Conservation (phyloP, 768 basidiomycete genomes). For the Suillus cothurnatus region DNA sequence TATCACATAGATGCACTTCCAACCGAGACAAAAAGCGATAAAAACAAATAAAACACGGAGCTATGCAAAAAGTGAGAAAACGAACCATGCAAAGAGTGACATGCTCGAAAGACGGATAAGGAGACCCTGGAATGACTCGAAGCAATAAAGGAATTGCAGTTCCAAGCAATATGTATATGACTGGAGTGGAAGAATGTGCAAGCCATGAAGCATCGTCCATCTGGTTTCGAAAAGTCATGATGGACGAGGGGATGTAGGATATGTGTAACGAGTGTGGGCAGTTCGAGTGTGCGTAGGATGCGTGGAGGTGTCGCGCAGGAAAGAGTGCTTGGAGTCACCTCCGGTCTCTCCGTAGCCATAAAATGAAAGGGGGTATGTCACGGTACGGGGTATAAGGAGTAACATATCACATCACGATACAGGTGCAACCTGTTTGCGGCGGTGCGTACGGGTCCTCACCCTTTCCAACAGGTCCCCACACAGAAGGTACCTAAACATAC, state of each 20-base stretch:
- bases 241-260: slow-evolving; percentile 26
- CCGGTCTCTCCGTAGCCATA: slow-evolving; percentile 8
- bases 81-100: slow-evolving; percentile 9
- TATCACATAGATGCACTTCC: slow-evolving; percentile 30
- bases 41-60: slow-evolving; percentile 36
- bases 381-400: slow-evolving; percentile 33
- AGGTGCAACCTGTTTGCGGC: slow-evolving; percentile 72
- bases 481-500: slow-evolving; percentile 72
- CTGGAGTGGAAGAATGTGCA: slow-evolving; percentile 12
- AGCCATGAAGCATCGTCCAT: slow-evolving; percentile 26
- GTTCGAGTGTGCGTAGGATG: slow-evolving; percentile 25
- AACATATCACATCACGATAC: slow-evolving; percentile 64
- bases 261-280: slow-evolving; percentile 31
- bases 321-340: slow-evolving; percentile 1
- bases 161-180: slow-evolving; percentile 23
- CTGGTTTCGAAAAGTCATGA: slow-evolving; percentile 24
- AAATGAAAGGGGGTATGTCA: slow-evolving; percentile 32
- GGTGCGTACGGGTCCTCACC: slow-evolving; percentile 93
- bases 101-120: not conserved
- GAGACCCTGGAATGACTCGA: not conserved
- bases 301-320: slow-evolving; percentile 8
- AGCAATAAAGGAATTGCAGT: slow-evolving; percentile 10
- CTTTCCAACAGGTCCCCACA: slow-evolving; percentile 92
- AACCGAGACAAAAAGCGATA: slow-evolving; percentile 26
- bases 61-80: slow-evolving; percentile 20